Evolutionary conservation across 2,329 filamentous ascomycete genomes (phyloP), one percentile per base, ranked within the genome.

Genomic region (Cladosporium sp.): DNA sequence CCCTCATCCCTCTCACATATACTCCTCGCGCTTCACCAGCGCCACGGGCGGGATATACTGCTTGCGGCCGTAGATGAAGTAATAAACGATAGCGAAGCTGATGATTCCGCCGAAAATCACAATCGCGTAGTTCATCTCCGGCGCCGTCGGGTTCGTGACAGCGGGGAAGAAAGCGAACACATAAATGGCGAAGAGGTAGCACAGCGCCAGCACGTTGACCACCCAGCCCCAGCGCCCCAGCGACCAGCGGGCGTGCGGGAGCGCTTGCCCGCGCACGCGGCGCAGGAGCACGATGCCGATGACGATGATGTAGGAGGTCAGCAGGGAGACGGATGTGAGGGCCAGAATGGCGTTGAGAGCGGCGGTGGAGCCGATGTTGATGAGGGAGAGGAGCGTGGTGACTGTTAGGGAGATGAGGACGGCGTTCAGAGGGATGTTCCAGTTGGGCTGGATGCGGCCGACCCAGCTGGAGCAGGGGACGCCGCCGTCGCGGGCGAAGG

Each of bases 151-250:
- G 6, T 64, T 60, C 6, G 61, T 60, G 22, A 54, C 56, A 4
- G 64, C 61, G 7, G 73, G 73, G 72, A 73, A 76, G 45, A 82
- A 77, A 18, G 70, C 74, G 70, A 78, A 83, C 61, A 83, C 81
- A 12, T 79, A 71, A 2, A 82, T 68, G 34, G 82, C 73, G 1
- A 76, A 52, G 59, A 77, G 72, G 57, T 80, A 83, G 2, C 69
- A 43, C 56, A 75, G 77, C 1, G 78, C 73, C 41, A 80, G 76
- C 1, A 69, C 60, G 50, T 83, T 83, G 60, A 82, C 82, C 15
- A 73, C 57, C 6, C 72, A 76, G 0, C 80, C 80, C 1, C 77
- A 60, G 0, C 69, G 58, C 2, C 78, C 78, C 0, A 83, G 51
- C 34, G 72, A 73, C 72, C 78, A 83, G 0, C 79, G 78, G 0